Evolutionary conservation across 2,329 filamentous ascomycete species (phyloP).

Genomic region (Didymella segeticola): DNA sequence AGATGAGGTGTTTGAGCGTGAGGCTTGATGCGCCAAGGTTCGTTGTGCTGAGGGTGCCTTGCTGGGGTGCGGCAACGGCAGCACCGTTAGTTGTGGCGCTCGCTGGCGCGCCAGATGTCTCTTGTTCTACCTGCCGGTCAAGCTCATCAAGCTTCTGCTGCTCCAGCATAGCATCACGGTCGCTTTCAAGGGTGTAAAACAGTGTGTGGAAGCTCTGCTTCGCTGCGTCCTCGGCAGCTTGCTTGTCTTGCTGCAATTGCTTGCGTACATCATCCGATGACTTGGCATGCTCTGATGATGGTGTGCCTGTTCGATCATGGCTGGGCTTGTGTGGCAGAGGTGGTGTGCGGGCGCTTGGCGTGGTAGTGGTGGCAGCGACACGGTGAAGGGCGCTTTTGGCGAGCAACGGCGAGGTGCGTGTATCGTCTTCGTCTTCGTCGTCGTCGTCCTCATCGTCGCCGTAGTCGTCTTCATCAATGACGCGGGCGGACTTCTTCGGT

Average conservation of each 20-base stretch:
- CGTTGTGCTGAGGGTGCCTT: slow-evolving; percentile 88
- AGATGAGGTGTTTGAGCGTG: slow-evolving; percentile 95
- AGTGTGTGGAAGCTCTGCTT: slow-evolving; percentile 90
- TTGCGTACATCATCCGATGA: slow-evolving; percentile 88
- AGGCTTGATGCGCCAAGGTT: slow-evolving; percentile 96
- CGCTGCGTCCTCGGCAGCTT: slow-evolving; percentile 86
- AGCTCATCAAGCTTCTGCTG: slow-evolving; percentile 97
- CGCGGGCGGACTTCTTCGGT: slow-evolving; percentile 76
- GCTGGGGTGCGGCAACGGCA: slow-evolving; percentile 64
- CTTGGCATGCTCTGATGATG: slow-evolving; percentile 66
- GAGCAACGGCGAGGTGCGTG: slow-evolving; percentile 57
- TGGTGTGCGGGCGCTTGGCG: slow-evolving; percentile 72
- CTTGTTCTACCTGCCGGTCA: slow-evolving; percentile 92
- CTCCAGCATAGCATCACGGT: slow-evolving; percentile 94
- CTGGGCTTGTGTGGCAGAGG: slow-evolving; percentile 68
- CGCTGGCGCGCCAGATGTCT: slow-evolving; percentile 74
- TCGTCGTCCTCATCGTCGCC: slow-evolving; percentile 74
- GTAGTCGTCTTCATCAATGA: slow-evolving; percentile 85
- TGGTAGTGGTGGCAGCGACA: slow-evolving; percentile 63
- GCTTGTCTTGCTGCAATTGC: slow-evolving; percentile 89
- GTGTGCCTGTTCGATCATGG: slow-evolving; percentile 64
- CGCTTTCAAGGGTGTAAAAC: slow-evolving; percentile 94
- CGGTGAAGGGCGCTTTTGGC: slow-evolving; percentile 60
- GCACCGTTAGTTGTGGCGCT: slow-evolving; percentile 59
- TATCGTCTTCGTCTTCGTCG: slow-evolving; percentile 53